These are phyloP conservation scores for Metschnikowia lachancei DNA, from an alignment of 805 yeast genomes.

Conservation along the genomic window DNA sequence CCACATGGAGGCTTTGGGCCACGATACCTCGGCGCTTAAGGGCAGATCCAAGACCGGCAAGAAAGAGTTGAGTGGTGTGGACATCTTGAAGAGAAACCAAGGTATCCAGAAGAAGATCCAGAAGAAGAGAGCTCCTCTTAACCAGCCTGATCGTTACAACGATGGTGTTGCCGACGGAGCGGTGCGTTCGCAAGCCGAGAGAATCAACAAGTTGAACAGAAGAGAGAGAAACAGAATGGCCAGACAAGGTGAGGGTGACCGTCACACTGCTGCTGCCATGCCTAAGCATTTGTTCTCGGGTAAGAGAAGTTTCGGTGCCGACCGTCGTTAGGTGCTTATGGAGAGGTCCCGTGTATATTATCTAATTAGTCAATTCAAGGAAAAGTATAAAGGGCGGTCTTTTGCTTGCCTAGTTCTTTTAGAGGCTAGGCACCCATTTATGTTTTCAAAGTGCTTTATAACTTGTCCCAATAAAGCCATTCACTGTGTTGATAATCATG, in stretches of 20 bases:
- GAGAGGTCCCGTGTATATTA: slow-evolving; percentile 2
- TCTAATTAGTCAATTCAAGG: background rate
- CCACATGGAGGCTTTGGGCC: slow-evolving; percentile 87
- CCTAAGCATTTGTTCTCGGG: slow-evolving; percentile 96
- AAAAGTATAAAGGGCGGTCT: background rate
- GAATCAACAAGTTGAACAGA: slow-evolving; percentile 85
- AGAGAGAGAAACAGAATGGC: slow-evolving; percentile 91
- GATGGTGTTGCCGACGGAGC: slow-evolving; percentile 86
- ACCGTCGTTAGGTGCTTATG: slow-evolving; percentile 59
- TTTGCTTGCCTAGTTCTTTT: too few relatives aligned
- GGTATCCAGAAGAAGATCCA: slow-evolving; percentile 40
- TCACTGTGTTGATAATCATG: too few relatives aligned
- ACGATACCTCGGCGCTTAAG: slow-evolving; percentile 67
- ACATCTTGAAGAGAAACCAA: slow-evolving; percentile 63
- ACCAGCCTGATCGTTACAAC: slow-evolving; percentile 75
- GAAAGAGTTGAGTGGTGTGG: slow-evolving; percentile 64
- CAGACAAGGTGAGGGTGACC: slow-evolving; percentile 93
- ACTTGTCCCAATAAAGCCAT: too few relatives aligned
- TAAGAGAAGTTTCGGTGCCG: slow-evolving; percentile 94
- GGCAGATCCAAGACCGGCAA: slow-evolving; percentile 33
- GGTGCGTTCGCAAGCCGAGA: slow-evolving; percentile 77
- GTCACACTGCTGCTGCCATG: slow-evolving; percentile 78
- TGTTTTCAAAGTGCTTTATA: too few relatives aligned
- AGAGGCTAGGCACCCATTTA: too few relatives aligned
- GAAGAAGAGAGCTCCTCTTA: slow-evolving; percentile 47